A percentile compares a stretch with the other conserved stretches of the same genome.
These are phyloP conservation scores for Arxiozyma slooffiae DNA, from an alignment of 1,139 yeast genomes.

Conservation along the genomic window DNA sequence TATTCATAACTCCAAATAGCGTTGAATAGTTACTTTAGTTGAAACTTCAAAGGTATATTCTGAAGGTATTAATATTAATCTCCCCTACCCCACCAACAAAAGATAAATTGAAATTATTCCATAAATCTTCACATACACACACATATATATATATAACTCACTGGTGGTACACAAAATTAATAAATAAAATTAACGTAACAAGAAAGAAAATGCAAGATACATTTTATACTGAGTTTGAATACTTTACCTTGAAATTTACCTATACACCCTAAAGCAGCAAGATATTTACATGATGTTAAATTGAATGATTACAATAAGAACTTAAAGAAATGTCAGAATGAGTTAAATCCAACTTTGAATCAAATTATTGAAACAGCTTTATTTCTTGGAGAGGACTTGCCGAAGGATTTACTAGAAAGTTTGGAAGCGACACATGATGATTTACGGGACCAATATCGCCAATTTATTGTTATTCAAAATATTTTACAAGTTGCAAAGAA, in stretches of 20 bases:
- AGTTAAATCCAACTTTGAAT: slow-evolving; percentile 13
- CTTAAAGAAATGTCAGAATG: slow-evolving; percentile 8
- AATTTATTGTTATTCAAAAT: neutral
- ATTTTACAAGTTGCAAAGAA: slow-evolving; percentile 7
- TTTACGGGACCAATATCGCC: slow-evolving; percentile 2
- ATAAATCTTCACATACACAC: neutral
- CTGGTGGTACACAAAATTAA: neutral
- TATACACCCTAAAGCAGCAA: slow-evolving; percentile 12
- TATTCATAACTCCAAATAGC: neutral
- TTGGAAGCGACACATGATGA: slow-evolving; percentile 4
- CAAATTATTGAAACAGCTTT: slow-evolving; percentile 10
- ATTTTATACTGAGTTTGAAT: neutral
- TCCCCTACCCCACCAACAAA: neutral
- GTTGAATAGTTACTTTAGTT: too few species aligned
- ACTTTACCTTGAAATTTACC: slow-evolving; percentile 14
- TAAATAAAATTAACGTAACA: too few species aligned
- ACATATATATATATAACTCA: too few species aligned
- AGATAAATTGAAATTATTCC: neutral
- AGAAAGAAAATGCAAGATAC: neutral
- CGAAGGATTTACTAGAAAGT: slow-evolving; percentile 2
- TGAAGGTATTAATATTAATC: neutral
- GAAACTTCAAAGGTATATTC: neutral
- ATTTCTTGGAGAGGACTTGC: slow-evolving; percentile 1
- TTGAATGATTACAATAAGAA: slow-evolving; percentile 9
- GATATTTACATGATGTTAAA: slow-evolving; percentile 12